Base-by-base conservation (phyloP, 2,329 filamentous ascomycete genomes). In the Fusarium odoratissimum region DNA sequence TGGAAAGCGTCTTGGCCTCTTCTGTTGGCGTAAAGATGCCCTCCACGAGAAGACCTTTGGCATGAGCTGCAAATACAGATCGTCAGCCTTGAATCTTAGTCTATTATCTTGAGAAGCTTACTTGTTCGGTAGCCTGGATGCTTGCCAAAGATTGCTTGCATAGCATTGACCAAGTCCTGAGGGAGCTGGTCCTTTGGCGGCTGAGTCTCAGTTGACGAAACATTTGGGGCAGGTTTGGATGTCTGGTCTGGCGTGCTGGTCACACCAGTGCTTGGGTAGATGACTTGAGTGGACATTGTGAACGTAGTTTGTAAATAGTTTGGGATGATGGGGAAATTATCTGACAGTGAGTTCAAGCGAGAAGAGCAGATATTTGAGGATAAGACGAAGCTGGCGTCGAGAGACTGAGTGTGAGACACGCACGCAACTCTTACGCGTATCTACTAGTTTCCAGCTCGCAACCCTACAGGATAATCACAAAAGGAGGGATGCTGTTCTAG, bases 61-160 rank as follows among this genome's bases (percentile, higher is more conserved):
- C 69, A 19, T 71, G 67, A 21, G 67, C 68, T 71, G 3, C 12
- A 4, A 11, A 1, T 1, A 9, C 5, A 6, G 14, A 16, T 0
- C 16, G 13, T 71, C 2, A 67, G 60, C 25, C 6, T 5, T 10
- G 5, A 5, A 7, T 49, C 6, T 11, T 6, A 11, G 10, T 13
- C 1, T 1, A 0, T 21, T 2, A 3, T 4, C 0, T 6, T 6
- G 9, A 9, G 4, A 0, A 2, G 41, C 69, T 17, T 11, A 71
- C 69, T 71, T 21, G 69, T 71, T 17, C 69, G 63, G 8, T 68
- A 71, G 3, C 69, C 69, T 6, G 38, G 38, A 12, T 71, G 69
- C 30, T 71, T 71, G 13, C 69, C 69, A 11, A 71, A 71, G 6
- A 71, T 51, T 8, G 41, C 37, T n/a, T 70, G 67, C 65, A 70